phyloP scores from a whole-genome alignment of 345 rosid species.

The Pugionium cornutum region DNA sequence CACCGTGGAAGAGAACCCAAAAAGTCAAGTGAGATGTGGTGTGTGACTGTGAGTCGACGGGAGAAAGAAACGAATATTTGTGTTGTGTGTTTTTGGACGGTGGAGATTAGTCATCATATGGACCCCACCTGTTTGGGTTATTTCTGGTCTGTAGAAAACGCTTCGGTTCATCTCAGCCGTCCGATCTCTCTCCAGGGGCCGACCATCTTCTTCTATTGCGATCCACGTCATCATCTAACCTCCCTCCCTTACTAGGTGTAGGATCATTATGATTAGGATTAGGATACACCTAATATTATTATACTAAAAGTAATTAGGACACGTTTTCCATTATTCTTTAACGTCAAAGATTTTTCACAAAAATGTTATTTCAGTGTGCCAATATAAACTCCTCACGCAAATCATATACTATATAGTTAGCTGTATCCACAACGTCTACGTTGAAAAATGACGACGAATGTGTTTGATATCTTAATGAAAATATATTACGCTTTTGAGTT shows the following conservation, averaged over 20 bases:
- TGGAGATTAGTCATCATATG: slow-evolving; percentile 29
- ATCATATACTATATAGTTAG: slow-evolving; percentile 1
- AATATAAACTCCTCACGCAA: slow-evolving; percentile 23
- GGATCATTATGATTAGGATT: background rate
- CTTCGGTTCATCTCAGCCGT: slow-evolving; percentile 26
- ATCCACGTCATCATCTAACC: slow-evolving; percentile 28
- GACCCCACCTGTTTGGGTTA: slow-evolving; percentile 29
- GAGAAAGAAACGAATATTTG: slow-evolving; percentile 21
- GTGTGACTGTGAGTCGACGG: background rate
- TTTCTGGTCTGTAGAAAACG: slow-evolving; percentile 13
- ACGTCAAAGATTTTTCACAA: background rate
- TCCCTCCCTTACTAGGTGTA: background rate
- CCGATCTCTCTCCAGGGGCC: slow-evolving; percentile 12
- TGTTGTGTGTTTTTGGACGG: slow-evolving; percentile 34
- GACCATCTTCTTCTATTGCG: slow-evolving; percentile 31
- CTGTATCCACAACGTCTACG: slow-evolving; percentile 13
- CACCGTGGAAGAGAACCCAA: background rate
- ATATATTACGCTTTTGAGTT: too few species aligned
- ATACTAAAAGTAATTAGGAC: background rate
- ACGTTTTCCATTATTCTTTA: slow-evolving; percentile 13
- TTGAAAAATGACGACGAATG: background rate
- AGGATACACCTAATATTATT: background rate
- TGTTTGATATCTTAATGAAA: background rate
- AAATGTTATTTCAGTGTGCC: slow-evolving; percentile 27
- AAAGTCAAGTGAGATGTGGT: background rate